Conservation (phyloP, 139 green algal genomes). For the Picochlorum sp. region DNA sequence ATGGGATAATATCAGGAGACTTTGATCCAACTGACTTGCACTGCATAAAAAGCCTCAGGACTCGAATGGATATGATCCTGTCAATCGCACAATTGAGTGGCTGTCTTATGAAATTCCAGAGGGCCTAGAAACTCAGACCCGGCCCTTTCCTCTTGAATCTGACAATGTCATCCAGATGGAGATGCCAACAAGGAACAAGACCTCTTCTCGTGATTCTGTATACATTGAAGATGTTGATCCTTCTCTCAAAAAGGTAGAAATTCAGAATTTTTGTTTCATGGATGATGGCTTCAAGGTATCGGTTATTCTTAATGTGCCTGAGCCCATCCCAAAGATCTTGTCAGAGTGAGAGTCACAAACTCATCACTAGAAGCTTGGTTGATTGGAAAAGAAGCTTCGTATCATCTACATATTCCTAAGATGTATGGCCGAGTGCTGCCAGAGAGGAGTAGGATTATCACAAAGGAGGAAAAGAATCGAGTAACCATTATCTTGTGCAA, state of each 20-base stretch:
- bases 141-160: slow-evolving; percentile 1
- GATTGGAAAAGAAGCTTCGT: slow-evolving; percentile 9
- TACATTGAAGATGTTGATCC: slow-evolving; percentile 19
- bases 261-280: slow-evolving; percentile 25
- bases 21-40: background rate
- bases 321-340: slow-evolving; percentile 16
- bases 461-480: slow-evolving; percentile 20
- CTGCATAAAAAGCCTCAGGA: background rate
- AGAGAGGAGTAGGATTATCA: slow-evolving; percentile 12
- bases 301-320: slow-evolving; percentile 18
- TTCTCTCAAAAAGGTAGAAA: slow-evolving; percentile 1
- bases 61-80: background rate
- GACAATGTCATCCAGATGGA: background rate
- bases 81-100: background rate
- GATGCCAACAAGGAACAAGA: background rate
- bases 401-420: slow-evolving; percentile 25
- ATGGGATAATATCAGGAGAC: slow-evolving; percentile 5
- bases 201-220: slow-evolving; percentile 10
- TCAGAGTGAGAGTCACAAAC: background rate
- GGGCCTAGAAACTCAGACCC: background rate
- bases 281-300: slow-evolving; percentile 29
- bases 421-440: slow-evolving; percentile 19
- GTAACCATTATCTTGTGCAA: slow-evolving; percentile 27
- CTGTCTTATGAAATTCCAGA: background rate
- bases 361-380: slow-evolving; percentile 26